Evolutionary conservation across 176 grass and related monocot species (phyloP).

Genomic region (Tuctoria greenei): DNA sequence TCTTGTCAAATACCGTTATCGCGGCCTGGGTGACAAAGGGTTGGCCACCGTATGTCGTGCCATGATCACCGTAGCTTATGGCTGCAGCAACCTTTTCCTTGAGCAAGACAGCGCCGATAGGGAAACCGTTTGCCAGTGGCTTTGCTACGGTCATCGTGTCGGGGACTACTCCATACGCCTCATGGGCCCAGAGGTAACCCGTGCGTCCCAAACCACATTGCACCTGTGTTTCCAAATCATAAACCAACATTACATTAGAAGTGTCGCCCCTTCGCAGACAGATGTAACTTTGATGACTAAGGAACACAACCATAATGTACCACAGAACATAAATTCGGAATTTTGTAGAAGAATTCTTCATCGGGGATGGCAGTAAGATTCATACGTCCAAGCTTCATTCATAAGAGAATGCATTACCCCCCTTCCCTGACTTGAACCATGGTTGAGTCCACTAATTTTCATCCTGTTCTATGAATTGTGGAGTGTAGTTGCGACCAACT

Average conservation of each 20-base stretch:
- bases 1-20: constrained; percentile 66
- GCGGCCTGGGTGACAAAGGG: constrained; percentile 70
- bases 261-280: not conserved
- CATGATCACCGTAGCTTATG: constrained; percentile 71
- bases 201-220: constrained; percentile 86
- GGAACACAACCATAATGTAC: not conserved
- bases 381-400: no score
- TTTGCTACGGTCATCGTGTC: constrained; percentile 93
- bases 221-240: constrained; percentile 45
- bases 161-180: constrained; percentile 52
- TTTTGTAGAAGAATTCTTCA: not conserved
- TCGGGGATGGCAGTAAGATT: not conserved
- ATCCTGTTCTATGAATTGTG: not conserved
- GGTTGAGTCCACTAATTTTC: not conserved
- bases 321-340: not conserved
- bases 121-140: constrained; percentile 69
- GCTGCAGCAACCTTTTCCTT: constrained; percentile 67
- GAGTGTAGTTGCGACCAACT: not conserved
- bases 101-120: constrained; percentile 65
- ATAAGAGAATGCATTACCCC: not conserved
- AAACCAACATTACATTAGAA: not conserved
- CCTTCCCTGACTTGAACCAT: not conserved
- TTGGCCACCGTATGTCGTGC: constrained; percentile 66
- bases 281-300: not conserved
- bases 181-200: constrained; percentile 77